Percentiles rank a stretch among this genome's conserved stretches.
phyloP scores from a whole-genome alignment of 345 rosid species.

The Adansonia digitata region DNA sequence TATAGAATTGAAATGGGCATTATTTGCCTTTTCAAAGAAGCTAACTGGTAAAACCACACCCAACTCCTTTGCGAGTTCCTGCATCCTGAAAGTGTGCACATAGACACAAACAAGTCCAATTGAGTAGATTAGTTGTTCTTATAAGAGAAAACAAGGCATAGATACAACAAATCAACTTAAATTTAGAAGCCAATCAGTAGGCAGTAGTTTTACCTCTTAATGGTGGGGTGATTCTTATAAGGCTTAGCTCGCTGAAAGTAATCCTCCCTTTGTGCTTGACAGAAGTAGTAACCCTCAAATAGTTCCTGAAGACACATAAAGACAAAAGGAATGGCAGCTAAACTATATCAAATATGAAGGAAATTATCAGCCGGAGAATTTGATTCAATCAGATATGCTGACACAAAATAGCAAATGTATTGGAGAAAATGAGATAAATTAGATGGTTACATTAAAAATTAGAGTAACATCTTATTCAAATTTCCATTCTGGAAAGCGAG shows the following conservation, averaged over 20 bases:
- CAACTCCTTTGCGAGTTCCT: slow-evolving; percentile 76
- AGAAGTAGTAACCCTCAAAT: slow-evolving; percentile 94
- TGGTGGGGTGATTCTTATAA: slow-evolving; percentile 73
- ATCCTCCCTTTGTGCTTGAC: slow-evolving; percentile 95
- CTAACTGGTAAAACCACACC: slow-evolving; percentile 88
- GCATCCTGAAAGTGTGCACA: slow-evolving; percentile 54
- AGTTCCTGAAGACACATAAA: slow-evolving; percentile 52
- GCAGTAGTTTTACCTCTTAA: slow-evolving; percentile 44
- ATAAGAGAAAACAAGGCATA: slow-evolving; percentile 3
- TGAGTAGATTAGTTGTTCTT: not conserved
- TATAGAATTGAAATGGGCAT: slow-evolving; percentile 84
- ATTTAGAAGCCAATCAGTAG: not conserved
- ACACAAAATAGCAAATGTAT: not conserved
- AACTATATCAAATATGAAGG: not conserved
- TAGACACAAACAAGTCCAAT: slow-evolving; percentile 3
- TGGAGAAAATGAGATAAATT: not conserved
- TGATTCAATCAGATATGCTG: not conserved
- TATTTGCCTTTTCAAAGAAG: slow-evolving; percentile 94
- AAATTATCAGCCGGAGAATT: not conserved
- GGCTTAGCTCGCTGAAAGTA: slow-evolving; percentile 76
- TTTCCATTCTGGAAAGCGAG: not conserved
- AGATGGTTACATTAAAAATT: not conserved
- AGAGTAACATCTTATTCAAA: not conserved
- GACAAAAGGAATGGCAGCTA: slow-evolving; percentile 1
- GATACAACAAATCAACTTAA: slow-evolving; percentile 7